Conservation (phyloP, 2,329 filamentous ascomycete species). For the Neonectria neomacrospora region DNA sequence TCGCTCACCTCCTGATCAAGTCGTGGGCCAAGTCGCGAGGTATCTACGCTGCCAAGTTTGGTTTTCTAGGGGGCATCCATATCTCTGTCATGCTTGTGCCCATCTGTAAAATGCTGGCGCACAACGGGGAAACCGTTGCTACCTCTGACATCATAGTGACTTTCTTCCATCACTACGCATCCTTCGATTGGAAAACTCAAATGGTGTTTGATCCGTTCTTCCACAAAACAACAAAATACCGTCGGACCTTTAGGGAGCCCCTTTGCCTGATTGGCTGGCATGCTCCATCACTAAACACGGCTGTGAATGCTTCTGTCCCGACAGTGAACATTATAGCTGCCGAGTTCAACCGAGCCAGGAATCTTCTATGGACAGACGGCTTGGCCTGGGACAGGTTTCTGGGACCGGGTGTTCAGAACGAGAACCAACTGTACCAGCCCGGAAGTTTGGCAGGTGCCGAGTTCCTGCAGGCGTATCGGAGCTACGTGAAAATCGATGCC, state of each 20-base stretch:
- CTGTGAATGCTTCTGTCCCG: constrained; percentile 62
- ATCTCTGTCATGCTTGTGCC: constrained; percentile 70
- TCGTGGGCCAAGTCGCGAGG: constrained; percentile 71
- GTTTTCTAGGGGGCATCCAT: constrained; percentile 73
- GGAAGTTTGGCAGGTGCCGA: constrained; percentile 48
- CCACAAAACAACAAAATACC: constrained; percentile 62
- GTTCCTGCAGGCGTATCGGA: constrained; percentile 64
- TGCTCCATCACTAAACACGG: constrained; percentile 69
- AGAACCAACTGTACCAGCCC: background rate
- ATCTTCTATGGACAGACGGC: constrained; percentile 50
- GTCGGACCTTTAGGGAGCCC: constrained; percentile 66
- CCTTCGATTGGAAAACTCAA: constrained; percentile 67
- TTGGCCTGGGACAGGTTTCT: constrained; percentile 59
- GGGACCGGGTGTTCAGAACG: constrained; percentile 11
- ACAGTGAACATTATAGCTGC: constrained; percentile 62
- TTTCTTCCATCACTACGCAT: constrained; percentile 73
- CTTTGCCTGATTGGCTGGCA: constrained; percentile 73
- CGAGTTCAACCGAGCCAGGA: constrained; percentile 62
- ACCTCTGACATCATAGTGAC: constrained; percentile 64
- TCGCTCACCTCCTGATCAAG: constrained; percentile 69
- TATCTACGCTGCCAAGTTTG: constrained; percentile 73
- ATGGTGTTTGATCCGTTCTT: constrained; percentile 71
- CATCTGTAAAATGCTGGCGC: constrained; percentile 65
- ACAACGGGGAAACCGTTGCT: constrained; percentile 50
- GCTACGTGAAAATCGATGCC: constrained; percentile 69